Conservation (phyloP, 306 rosid species). For the Lathyrus sativus region DNA sequence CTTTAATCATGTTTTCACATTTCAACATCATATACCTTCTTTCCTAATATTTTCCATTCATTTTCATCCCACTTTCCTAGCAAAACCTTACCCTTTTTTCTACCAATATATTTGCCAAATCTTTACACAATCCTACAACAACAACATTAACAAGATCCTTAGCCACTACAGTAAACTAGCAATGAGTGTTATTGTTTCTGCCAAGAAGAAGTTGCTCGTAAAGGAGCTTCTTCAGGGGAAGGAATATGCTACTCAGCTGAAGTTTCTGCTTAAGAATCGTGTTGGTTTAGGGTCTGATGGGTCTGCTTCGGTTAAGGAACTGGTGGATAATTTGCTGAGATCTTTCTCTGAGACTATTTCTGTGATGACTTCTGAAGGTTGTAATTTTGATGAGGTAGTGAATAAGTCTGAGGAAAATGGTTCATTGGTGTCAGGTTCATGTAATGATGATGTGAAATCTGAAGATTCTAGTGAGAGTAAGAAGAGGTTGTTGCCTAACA, state of each 20-base stretch:
- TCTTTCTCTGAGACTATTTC: slow-evolving; percentile 53
- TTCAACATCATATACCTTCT: slow-evolving; percentile 29
- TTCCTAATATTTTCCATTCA: slow-evolving; percentile 57
- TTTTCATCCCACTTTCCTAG: slow-evolving; percentile 50
- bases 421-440: not conserved
- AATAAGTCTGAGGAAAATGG: slow-evolving; percentile 27
- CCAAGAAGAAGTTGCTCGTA: slow-evolving; percentile 17
- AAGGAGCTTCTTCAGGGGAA: slow-evolving; percentile 48
- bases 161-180: not conserved
- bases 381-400: not conserved
- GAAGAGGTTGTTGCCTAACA: slow-evolving; percentile 34
- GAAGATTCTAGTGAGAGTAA: slow-evolving; percentile 51
- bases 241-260: slow-evolving; percentile 51
- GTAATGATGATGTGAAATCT: slow-evolving; percentile 48
- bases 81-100: slow-evolving; percentile 27
- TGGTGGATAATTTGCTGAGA: slow-evolving; percentile 39
- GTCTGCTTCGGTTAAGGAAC: slow-evolving; percentile 45
- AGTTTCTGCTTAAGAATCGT: slow-evolving; percentile 44
- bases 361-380: slow-evolving; percentile 37
- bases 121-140: not conserved
- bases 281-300: not conserved
- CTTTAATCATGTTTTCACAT: not conserved
- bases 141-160: slow-evolving; percentile 17
- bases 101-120: slow-evolving; percentile 2
- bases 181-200: slow-evolving; percentile 42